Base-by-base conservation (phyloP, 169 alveolate genomes). In the Plasmodium inui region DNA sequence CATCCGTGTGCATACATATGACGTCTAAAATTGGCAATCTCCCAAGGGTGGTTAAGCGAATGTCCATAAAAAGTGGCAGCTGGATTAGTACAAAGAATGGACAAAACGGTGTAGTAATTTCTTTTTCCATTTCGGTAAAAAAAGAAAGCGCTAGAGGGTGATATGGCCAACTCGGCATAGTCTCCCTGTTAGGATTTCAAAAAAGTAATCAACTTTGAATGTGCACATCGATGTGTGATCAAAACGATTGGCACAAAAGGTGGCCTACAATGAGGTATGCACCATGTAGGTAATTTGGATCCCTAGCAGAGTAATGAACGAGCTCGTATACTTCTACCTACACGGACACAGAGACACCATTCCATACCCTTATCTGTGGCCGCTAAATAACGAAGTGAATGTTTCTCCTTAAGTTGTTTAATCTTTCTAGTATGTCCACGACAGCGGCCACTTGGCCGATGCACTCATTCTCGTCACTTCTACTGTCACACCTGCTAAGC, bases 371-470 rank as follows among this genome's bases (percentile, higher is more conserved):
- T 19, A 67, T 4, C 0, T 22, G 76, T 67, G 5, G 1, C 76
- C 37, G n/a, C 76, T 67, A 67, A 67, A 19, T 67, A 0, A 67
- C 76, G 0, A 28, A 7, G 76, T 67, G 76, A 34, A 74, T 37
- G 39, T 86, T 32, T 80, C 83, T 89, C 37, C 55, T 89, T 10
- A 89, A 50, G 34, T 41, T 73, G 34, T 81, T 89, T 19, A 89
- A 26, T 72, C 83, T 89, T 67, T 89, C 94, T 80, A 89, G 37
- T 6, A 89, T 26, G 17, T 41, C 61, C 28, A 81, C 76, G 50
- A 79, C 41, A 9, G 22, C 39, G 17, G 34, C 32, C 17, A 89
- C 30, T 79, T 89, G 30, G 26, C 50, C 50, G 2, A 81, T 89
- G 26, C 37, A 50, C 72, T 89, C 94, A 5, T 41, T 41, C 39